A percentile compares a stretch with the other conserved stretches of the same genome.
phyloP scores from a whole-genome alignment of 2,329 filamentous ascomycete species.

The Mycosphaerella sp. region DNA sequence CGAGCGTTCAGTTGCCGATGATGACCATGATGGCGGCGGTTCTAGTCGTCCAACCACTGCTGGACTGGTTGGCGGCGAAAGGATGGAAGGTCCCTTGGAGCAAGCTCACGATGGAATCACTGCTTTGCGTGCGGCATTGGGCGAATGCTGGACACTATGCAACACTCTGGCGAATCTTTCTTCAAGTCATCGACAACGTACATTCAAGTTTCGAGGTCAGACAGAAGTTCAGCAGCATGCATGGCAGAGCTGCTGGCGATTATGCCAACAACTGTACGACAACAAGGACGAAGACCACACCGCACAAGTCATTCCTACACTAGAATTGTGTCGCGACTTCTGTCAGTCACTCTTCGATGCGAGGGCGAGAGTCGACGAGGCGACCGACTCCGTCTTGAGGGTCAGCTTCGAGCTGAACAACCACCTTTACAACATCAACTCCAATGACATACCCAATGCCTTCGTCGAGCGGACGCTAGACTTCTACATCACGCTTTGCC shows the following conservation, averaged over 20 bases:
- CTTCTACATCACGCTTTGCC: slow-evolving; percentile 90
- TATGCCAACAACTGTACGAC: slow-evolving; percentile 84
- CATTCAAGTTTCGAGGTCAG: slow-evolving; percentile 67
- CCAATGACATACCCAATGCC: slow-evolving; percentile 72
- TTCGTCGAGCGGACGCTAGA: slow-evolving; percentile 87
- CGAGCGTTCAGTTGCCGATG: slow-evolving; percentile 26
- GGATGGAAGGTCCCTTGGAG: slow-evolving; percentile 41
- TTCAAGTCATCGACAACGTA: slow-evolving; percentile 71
- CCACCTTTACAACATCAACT: slow-evolving; percentile 88
- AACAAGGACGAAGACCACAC: slow-evolving; percentile 65
- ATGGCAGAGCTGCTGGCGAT: slow-evolving; percentile 89
- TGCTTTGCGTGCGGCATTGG: slow-evolving; percentile 67
- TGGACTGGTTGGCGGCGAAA: slow-evolving; percentile 33
- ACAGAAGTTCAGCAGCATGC: slow-evolving; percentile 77
- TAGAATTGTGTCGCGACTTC: slow-evolving; percentile 86
- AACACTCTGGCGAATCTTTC: slow-evolving; percentile 83
- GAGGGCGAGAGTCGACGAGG: slow-evolving; percentile 67
- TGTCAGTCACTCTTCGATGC: slow-evolving; percentile 88
- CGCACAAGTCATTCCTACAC: slow-evolving; percentile 62
- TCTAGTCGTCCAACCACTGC: slow-evolving; percentile 30
- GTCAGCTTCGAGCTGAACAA: slow-evolving; percentile 96
- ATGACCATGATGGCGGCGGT: slow-evolving; percentile 15
- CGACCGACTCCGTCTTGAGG: slow-evolving; percentile 75
- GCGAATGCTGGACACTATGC: slow-evolving; percentile 90
- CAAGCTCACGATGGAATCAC: slow-evolving; percentile 57